Base-by-base conservation (phyloP, 2,329 filamentous ascomycete species). In the Aspergillus sp. region DNA sequence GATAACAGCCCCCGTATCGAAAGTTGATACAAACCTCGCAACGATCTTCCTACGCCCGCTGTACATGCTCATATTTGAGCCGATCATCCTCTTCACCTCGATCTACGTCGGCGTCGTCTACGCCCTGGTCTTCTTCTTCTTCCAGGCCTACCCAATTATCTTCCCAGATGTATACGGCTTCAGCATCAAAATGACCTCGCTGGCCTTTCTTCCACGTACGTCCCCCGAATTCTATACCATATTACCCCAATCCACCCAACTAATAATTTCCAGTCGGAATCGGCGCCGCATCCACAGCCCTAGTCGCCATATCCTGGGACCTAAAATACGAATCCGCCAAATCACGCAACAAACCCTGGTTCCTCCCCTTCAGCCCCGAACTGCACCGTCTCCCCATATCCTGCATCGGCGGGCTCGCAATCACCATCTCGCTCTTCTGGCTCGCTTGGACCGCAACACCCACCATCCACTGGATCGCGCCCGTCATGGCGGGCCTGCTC, bases 71-170 rank as follows among this genome's bases (percentile, higher is more conserved):
- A 45, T 83, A 51, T 86, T 82, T 44, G 90, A 95, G 68, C 86
- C 88, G 49, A 89, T 93, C 50, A 89, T 93, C 7, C 79, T 86
- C 23, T 87, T 86, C 49, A 85, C 83, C 1, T 91, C 87, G 70
- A 69, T 84, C 67, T 93, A 91, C 71, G 79, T 92, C 11, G 86
- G 90, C 35, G 78, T 93, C 27, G 82, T 86, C 35, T 93, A 91
- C 68, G 82, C 79, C 3, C 81, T 87, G 59, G 84, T 87, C 61
- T 87, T 86, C 79, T 90, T 93, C 75, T 91, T 86, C 68, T 91
- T 93, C 65, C 86, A 91, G 70, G 87, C 88, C 2, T 93, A 88
- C 70, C 86, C 86, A 1, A 80, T 87, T 59, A 88, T 91, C 62
- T 93, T 90, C 71, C 77, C 82, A 57, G 79, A 74, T 23, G 79